These are phyloP conservation scores for Pseudocercospora fuligena DNA, from an alignment of 2,329 filamentous ascomycete genomes.

Conservation along the genomic window DNA sequence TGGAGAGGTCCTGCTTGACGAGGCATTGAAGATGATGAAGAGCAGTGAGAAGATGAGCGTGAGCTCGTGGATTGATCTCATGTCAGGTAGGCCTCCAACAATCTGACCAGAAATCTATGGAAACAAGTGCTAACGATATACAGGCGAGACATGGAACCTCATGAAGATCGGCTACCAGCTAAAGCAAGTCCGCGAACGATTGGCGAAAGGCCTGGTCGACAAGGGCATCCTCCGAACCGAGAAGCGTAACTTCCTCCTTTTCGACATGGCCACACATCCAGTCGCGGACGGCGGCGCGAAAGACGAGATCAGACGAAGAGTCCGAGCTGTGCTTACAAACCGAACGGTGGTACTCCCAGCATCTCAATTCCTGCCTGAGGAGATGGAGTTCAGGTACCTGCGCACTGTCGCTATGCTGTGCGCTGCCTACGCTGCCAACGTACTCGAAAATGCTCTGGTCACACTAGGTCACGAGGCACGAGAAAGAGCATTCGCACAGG, in stretches of 20 bases:
- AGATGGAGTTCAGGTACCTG: slow-evolving; percentile 90
- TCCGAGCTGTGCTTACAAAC: slow-evolving; percentile 89
- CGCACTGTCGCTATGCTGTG: slow-evolving; percentile 96
- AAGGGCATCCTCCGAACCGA: slow-evolving; percentile 98
- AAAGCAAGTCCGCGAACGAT: slow-evolving; percentile 96
- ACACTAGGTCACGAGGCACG: slow-evolving; percentile 92
- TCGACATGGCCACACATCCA: slow-evolving; percentile 99
- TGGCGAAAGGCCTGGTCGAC: slow-evolving; percentile 96
- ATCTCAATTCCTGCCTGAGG: slow-evolving; percentile 89
- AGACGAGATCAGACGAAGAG: slow-evolving; percentile 92
- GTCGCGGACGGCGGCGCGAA: slow-evolving; percentile 96
- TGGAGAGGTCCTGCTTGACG: slow-evolving; percentile 94
- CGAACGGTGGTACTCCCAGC: slow-evolving; percentile 87
- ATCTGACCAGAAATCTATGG: not conserved
- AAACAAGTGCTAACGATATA: slow-evolving; percentile 18
- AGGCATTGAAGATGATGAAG: slow-evolving; percentile 99
- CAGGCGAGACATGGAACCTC: slow-evolving; percentile 98
- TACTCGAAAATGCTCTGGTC: slow-evolving; percentile 94
- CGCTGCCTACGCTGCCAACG: slow-evolving; percentile 96
- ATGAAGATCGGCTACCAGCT: slow-evolving; percentile 99
- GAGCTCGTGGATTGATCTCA: slow-evolving; percentile 96
- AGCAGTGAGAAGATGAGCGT: slow-evolving; percentile 99
- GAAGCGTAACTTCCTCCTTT: slow-evolving; percentile 98
- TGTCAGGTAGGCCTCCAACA: slow-evolving; percentile 77
- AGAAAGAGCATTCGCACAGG: slow-evolving; percentile 94